Base-by-base conservation (phyloP, 371 early-diverging fungal species). In the Mortierella sp. region DNA sequence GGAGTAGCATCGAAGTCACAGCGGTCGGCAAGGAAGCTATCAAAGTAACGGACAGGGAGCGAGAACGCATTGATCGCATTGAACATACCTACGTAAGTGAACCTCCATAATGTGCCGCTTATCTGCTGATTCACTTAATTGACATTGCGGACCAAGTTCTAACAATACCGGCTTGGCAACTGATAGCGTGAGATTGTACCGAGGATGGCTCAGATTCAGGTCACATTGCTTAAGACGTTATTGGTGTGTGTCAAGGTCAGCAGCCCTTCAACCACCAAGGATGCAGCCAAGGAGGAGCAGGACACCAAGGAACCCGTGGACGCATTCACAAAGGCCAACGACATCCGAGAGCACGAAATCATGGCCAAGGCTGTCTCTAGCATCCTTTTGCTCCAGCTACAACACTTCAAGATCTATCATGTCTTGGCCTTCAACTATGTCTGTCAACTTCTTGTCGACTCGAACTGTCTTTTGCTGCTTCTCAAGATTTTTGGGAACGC, bases 401-500 rank as follows among this genome's bases (percentile, higher is more conserved):
- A 95, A 79, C 91, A 93, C 80, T 90, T 92, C 72, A 96, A 96
- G 80, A 84, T 92, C 13, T 92, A 93, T 42, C 95, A 97, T 82
- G 90, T 92, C 4, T 80, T 95, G 38, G 94, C 94, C 77, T 95
- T 94, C 86, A 96, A 97, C 82, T 95, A 96, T 85, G 80, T 96
- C 3, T 93, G 93, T 9, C 96, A 95, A 78, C 89, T 95, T 0
- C 86, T 97, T 65, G 92, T 96, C 42, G 97, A 97, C 83, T 95
- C 95, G 47, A 96, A 96, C 57, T 94, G 96, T 72, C 90, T 96
- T 44, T 89, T 97, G 16, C 84, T 97, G 42, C 93, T 96, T 34
- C 88, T 97, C 45, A 96, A 96, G 79, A 91, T 97, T 82, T 90
- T 96, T 70, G 96, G 95, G 3, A 90, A 96, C 50, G 95, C 95